Evolutionary conservation across 2,329 filamentous ascomycete species (phyloP), one percentile per base, ranked within the genome.

Genomic region (Penicillium sumatraense): DNA sequence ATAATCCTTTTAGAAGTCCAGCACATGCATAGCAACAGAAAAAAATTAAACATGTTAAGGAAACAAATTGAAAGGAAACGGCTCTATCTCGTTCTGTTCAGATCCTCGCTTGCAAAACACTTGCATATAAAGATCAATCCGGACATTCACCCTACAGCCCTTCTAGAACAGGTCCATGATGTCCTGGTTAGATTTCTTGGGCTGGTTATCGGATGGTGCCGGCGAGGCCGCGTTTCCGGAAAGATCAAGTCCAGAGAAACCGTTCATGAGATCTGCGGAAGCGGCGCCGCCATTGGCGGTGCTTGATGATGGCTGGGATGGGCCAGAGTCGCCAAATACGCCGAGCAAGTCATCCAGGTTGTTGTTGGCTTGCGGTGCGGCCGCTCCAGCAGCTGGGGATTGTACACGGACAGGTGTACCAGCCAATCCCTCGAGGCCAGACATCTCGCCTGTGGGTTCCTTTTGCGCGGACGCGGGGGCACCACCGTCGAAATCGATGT

Each of bases 401-500:
- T 66, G 73, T 58, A 78, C 75, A 44, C 80, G 76, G 20, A 82
- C 74, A n/a, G 83, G 81, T 20, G 82, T 79, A 14, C 86, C 85
- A 2, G 85, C 86, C 31, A 81, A 68, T 16, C 78, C 79, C 67
- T 81, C 79, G 2, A 81, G 72, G 47, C 89, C 88, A 57, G 90
- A 90, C 71, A 91, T 80, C 53, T 87, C 88, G 55, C 73, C 73
- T 75, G 73, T 65, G 14, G 86, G 83, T 59, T 86, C 80, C 52
- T 84, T 84, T 62, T 93, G 89, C 49, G 91, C 83, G 11, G 90
- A 93, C n/a, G 95, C 93, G 3, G 93, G 93, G 2, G 90, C 93
- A 2, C 90, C 89, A 23, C 93, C 95, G 69, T 98, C 95, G 70
- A 96, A 96, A 74, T 96, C 92, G 67, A 96, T 96, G 68, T 99